These are phyloP conservation scores for Fusarium kyushuense DNA, from an alignment of 2,329 filamentous ascomycete species.

Conservation along the genomic window DNA sequence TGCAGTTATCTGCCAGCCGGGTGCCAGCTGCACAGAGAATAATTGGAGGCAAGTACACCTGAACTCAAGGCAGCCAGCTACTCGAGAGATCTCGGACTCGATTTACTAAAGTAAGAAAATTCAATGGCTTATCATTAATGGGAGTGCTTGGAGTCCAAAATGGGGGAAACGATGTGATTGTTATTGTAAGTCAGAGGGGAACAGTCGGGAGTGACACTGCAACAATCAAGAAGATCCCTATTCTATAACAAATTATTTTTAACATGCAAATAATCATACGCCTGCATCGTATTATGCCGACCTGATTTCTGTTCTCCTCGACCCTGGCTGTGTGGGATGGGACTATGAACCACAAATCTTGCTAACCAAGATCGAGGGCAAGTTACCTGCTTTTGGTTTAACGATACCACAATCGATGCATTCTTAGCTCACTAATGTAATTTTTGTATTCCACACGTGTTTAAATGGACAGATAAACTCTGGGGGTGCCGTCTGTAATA, in stretches of 20 bases:
- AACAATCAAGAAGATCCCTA: not conserved
- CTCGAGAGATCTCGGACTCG: not conserved
- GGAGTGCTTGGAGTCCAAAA: not conserved
- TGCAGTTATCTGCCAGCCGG: constrained; percentile 6
- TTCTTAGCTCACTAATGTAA: not conserved
- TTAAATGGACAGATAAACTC: not conserved
- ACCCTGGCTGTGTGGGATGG: not conserved
- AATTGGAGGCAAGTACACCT: not conserved
- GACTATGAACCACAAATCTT: not conserved
- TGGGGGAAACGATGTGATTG: not conserved
- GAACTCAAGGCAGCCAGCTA: no score
- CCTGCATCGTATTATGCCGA: not conserved
- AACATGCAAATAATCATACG: not conserved
- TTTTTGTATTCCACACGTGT: no score
- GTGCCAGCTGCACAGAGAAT: constrained; percentile 7
- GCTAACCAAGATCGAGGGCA: not conserved
- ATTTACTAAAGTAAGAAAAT: not conserved
- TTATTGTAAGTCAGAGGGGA: not conserved
- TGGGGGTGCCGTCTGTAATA: not conserved
- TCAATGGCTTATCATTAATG: not conserved
- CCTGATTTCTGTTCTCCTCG: not conserved
- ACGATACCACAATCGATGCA: not conserved
- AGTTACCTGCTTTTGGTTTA: not conserved
- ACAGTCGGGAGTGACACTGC: not conserved
- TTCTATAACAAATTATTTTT: not conserved